Conservation (phyloP, 73 alveolate genomes). For the Paramecium pentaurelia region DNA sequence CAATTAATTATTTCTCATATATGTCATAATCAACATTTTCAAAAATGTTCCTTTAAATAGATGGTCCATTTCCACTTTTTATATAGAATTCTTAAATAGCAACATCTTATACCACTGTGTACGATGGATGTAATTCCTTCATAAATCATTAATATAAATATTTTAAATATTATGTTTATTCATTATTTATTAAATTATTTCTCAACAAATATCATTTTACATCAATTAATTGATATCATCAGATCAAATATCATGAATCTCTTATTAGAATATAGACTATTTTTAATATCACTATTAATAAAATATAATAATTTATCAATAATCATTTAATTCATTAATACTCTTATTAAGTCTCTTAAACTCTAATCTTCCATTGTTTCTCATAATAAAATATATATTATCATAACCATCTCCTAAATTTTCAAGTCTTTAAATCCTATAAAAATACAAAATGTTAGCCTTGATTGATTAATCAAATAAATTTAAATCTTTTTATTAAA, state of each 20-base stretch:
- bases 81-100: neutral
- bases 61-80: slow-evolving; percentile 18
- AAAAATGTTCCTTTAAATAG: slow-evolving; percentile 20
- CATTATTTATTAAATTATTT: neutral
- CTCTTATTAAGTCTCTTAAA: neutral
- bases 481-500: slow-evolving; percentile 48
- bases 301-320: neutral
- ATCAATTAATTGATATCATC: neutral
- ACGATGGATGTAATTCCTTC: slow-evolving; percentile 17
- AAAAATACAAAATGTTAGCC: neutral
- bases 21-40: slow-evolving; percentile 45
- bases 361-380: neutral
- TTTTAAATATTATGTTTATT: neutral
- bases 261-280: too few species aligned
- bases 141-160: neutral
- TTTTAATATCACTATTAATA: neutral
- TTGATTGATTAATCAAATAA: slow-evolving; percentile 5
- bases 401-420: neutral
- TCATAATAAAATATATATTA: neutral
- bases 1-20: slow-evolving; percentile 16
- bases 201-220: neutral
- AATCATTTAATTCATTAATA: neutral
- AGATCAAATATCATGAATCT: too few species aligned
- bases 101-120: neutral
- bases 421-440: neutral